Evolutionary conservation across 2,329 filamentous ascomycete species (phyloP), one percentile per base, ranked within the genome.

Genomic region (Trichoderma oligosporum): DNA sequence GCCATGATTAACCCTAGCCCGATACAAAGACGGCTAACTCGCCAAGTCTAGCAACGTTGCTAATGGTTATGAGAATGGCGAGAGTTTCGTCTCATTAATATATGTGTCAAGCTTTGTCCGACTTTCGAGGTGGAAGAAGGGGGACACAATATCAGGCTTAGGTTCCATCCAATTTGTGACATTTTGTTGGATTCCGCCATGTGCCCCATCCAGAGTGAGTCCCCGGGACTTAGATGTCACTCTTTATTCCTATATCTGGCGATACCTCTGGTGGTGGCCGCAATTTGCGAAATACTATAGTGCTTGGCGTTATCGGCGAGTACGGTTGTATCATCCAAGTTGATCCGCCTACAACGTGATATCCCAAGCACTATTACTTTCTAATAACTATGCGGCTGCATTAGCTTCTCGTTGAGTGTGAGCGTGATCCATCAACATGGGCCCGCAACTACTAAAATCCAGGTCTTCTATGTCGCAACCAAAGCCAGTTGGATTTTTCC

Each of bases 11-110:
- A 36, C 35, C 12, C 41, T 24, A 22, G 24, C 38, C 27, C 45
- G 18, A 44, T 49, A 27, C 38, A 51, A 51, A n/a, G 39, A 57
- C 46, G 27, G 31, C 48, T 35, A 24, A 41, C 35, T 47, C 42
- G 41, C 41, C 56, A 54, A 58, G 56, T 47, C 25, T 54, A 45
- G 56, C 56, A 58, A 58, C 56, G 56, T 58, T 58, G 48, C 56
- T 35, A 16, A 41, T 53, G 48, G 41, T 22, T 25, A 22, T 18
- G 18, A 52, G 11, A n/a, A n/a, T 42, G 36, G 36, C 46, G 51
- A 44, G 38, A 44, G 20, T 24, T 18, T 22, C 16, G 36, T 35
- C 42, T 36, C 24, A 29, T 16, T 29, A 29, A 45, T 47, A 56
- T 47, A 22, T 7, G 22, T 29, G 7, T 12, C 25, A 24, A 39